Evolutionary conservation across 352 stramenopile species (phyloP).

Genomic region (Hyaloperonospora arabidopsidis): DNA sequence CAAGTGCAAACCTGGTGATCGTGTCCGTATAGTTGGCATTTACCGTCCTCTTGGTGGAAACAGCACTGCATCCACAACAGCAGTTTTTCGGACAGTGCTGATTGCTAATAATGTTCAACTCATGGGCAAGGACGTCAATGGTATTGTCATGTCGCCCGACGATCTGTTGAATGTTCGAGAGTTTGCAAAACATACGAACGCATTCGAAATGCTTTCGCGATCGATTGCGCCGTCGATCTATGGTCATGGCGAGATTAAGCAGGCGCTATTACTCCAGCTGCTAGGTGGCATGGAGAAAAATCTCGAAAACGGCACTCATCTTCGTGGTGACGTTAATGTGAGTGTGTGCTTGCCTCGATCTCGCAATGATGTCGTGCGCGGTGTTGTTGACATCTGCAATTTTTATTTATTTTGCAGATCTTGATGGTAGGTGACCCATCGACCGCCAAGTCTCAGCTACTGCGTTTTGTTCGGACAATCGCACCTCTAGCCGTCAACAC

Average conservation of each 20-base stretch:
- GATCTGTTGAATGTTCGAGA: constrained; percentile 91
- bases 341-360: constrained; percentile 11
- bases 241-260: constrained; percentile 97
- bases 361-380: neutral
- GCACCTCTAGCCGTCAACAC: constrained; percentile 89
- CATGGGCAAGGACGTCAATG: constrained; percentile 90
- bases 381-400: constrained; percentile 5
- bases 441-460: constrained; percentile 97
- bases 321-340: constrained; percentile 99
- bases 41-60: constrained; percentile 89
- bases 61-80: constrained; percentile 65
- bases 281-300: constrained; percentile 93
- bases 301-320: constrained; percentile 97
- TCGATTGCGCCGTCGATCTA: constrained; percentile 97
- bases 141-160: constrained; percentile 86
- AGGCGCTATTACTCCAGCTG: constrained; percentile 78
- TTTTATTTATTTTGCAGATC: constrained; percentile 35
- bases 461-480: constrained; percentile 95
- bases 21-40: constrained; percentile 91
- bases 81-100: constrained; percentile 94
- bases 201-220: constrained; percentile 89
- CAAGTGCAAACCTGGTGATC: constrained; percentile 96
- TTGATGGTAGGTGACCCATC: constrained; percentile 97
- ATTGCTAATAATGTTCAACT: constrained; percentile 95
- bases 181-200: constrained; percentile 86